A percentile compares a stretch with the other conserved stretches of the same genome.
These are phyloP conservation scores for Aristolochia californica DNA, from an alignment of 164 flowering plant species.

Conservation along the genomic window DNA sequence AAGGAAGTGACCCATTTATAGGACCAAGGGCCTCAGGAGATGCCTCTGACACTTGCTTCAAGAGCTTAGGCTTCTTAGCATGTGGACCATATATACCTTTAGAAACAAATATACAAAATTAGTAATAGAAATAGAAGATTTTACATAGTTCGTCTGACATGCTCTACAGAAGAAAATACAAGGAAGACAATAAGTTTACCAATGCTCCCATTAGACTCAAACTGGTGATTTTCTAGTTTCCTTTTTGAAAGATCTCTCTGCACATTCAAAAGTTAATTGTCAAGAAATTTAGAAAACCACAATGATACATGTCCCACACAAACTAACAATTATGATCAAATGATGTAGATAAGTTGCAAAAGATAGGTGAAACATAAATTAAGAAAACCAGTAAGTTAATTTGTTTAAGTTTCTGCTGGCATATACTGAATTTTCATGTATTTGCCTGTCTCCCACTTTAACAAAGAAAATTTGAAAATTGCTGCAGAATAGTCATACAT, in stretches of 20 bases:
- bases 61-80: slow-evolving; percentile 65
- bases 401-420: no score
- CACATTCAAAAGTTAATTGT: slow-evolving; percentile 9
- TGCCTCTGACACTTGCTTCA: slow-evolving; percentile 51
- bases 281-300: background rate
- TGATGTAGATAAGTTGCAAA: no score
- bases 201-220: slow-evolving; percentile 64
- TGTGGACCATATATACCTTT: slow-evolving; percentile 62
- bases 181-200: slow-evolving; percentile 25
- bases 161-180: slow-evolving; percentile 1
- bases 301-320: background rate
- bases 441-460: no score
- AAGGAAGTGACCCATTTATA: slow-evolving; percentile 56
- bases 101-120: slow-evolving; percentile 6
- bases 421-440: no score
- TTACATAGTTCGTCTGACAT: background rate
- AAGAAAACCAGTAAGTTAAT: no score
- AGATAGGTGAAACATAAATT: no score
- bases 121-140: background rate
- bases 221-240: slow-evolving; percentile 52
- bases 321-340: no score
- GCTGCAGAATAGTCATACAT: no score
- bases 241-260: slow-evolving; percentile 65
- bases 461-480: no score
- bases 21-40: slow-evolving; percentile 46